Percentiles rank a stretch among this genome's conserved stretches.
These are phyloP conservation scores for Styphnolobium japonicum DNA, from an alignment of 306 rosid species.

Conservation along the genomic window DNA sequence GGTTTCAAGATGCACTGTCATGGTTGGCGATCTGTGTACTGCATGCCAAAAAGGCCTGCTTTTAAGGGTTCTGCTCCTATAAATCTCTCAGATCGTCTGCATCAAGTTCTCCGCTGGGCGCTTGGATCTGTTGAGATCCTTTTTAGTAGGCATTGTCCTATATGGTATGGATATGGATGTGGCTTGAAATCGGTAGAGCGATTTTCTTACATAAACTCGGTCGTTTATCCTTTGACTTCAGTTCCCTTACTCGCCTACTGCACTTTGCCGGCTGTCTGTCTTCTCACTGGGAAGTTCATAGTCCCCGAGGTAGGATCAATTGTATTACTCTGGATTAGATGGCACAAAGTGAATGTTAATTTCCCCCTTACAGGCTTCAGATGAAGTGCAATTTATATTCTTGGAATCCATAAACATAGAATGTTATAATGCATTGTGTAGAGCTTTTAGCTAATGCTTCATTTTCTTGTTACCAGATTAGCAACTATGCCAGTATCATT, in stretches of 20 bases:
- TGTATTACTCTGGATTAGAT: not conserved
- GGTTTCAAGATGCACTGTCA: conserved; percentile 97
- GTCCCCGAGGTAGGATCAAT: conserved; percentile 71
- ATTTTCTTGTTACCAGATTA: conserved; percentile 53
- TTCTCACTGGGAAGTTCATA: conserved; percentile 84
- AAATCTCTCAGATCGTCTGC: conserved; percentile 82
- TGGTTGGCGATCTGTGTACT: conserved; percentile 94
- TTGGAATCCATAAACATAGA: not conserved
- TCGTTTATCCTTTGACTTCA: conserved; percentile 89
- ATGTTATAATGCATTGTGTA: not conserved
- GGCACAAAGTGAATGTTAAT: not conserved
- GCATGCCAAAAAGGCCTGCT: conserved; percentile 89
- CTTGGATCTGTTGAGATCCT: conserved; percentile 91
- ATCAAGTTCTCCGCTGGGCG: conserved; percentile 96
- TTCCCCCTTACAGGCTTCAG: not conserved
- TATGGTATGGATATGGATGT: conserved; percentile 93
- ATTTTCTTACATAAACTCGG: conserved; percentile 84
- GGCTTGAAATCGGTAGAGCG: conserved; percentile 89
- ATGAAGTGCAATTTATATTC: not conserved
- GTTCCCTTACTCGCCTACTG: conserved; percentile 80
- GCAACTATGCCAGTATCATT: conserved; percentile 81
- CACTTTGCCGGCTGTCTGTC: conserved; percentile 87
- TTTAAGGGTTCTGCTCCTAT: conserved; percentile 96
- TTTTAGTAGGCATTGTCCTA: conserved; percentile 81
- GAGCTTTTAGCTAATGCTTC: conserved; percentile 15